Evolutionary conservation across 257 asterid genomes (phyloP), one percentile per base, ranked within the genome.

Genomic region (Coffea canephora): DNA sequence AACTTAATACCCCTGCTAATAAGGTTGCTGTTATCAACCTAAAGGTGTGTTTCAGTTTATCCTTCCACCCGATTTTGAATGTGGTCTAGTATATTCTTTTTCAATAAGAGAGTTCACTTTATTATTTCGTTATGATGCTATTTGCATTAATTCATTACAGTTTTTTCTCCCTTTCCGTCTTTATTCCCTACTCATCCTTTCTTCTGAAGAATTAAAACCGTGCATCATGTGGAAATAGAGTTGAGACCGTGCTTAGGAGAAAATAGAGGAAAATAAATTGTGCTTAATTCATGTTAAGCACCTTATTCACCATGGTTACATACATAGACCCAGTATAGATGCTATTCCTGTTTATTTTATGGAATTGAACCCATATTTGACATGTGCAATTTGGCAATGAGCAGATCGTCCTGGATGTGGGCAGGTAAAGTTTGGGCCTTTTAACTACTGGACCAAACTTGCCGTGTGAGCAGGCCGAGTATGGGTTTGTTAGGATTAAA

Each of bases 1-100:
- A 95, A 87, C 97, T 95, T 71, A 89, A 94, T 2, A 65, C 90
- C 78, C 90, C 97, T 31, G 95, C 93, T 81, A 91, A 87, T 81
- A 92, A 89, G 85, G 91, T 92, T 87, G 98, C 99, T 78, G 88
- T 92, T 77, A 89, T 95, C 88, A 95, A 91, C 85, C 83, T 95
- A 76, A 95, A 93, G 98, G 99, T 95, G 64, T 77, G 90, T 73
- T 61, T 46, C 14, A 64, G 49, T 71, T 16, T 43, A 62, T 77
- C 5, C 59, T 49, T 70, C 59, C n/a, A 48, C 54, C 23, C 36
- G 39, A 77, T 62, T 46, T 59, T n/a, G 39, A n/a, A 21, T 55
- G 23, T 6, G 14, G 39, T 59, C 69, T 48, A n/a, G 31, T 82
- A 39, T 41, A 6, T 74, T 52, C 69, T 77, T 70, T 52, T 27